Evolutionary conservation across 208 protist genomes (phyloP), one percentile per base, ranked within the genome.

Genomic region (Endotrypanum monterogeii): DNA sequence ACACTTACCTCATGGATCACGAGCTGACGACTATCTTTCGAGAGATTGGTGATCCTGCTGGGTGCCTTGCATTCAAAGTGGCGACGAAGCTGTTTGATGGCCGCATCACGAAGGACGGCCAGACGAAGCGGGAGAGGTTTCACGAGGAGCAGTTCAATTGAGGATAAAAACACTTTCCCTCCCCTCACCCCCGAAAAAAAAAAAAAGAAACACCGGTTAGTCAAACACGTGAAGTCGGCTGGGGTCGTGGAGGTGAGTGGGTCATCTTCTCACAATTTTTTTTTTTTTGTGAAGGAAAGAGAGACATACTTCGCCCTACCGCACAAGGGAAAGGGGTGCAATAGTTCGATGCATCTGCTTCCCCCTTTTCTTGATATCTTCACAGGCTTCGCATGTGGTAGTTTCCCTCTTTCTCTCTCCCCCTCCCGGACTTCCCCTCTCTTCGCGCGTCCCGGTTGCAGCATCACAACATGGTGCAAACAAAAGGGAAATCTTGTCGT

Each of bases 41-140:
- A 25, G 90, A 95, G 65, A 93, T 95, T 56, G 93, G 93, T 28
- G 93, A 97, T 68, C 93, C 93, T 1, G 82, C 89, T 20, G 93
- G 93, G 3, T 92, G 83, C 63, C 69, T 97, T 23, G 86, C 89
- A 18, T 97, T 97, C 76, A 97, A 97, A 74, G 89, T 95, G 18
- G 93, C 93, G 35, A 92, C 93, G 46, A 92, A 93, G 76, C 78
- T 95, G 41, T 95, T 95, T 74, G 93, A 97, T 67, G 93, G 90
- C 72, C 90, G 90, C 78, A 97, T 97, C 74, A 77, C 86, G 7
- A 80, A 83, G 32, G 87, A 96, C 71, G 89, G 89, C 7, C 89
- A 90, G 75, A 76, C 75, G 35, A 90, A 89, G 67, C 83, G 89
- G 4, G 84, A 82, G n/a, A 75, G 70, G 73, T 83, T 71, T 41